Evolutionary conservation across 371 early-diverging fungal species (phyloP), one percentile per base, ranked within the genome.

Genomic region (Haplosporangium sp.): DNA sequence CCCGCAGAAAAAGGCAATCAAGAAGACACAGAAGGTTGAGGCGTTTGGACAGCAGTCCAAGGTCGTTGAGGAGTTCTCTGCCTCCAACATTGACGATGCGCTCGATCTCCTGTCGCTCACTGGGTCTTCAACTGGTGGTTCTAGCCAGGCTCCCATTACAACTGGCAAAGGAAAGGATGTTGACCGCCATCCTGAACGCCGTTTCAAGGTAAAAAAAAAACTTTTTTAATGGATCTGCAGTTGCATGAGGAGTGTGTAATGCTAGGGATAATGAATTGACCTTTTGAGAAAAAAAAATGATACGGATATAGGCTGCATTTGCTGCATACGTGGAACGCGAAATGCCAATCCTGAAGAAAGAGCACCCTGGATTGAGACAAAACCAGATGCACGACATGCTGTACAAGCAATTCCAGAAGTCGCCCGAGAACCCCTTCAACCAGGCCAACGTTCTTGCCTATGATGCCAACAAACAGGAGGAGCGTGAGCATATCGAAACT

Each of bases 381-480:
- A 89, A 83, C 55, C 95, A 95, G 74, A 81, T 91, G 70, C 90
- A 91, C 71, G 89, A 95, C 50, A 67, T 94, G 45, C 63, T 94
- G 12, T 92, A 85, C 81, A 94, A 95, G 84, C 86, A 87, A 38
- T 91, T 89, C 86, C 87, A 91, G 73, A 95, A 95, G 83, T 89
- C 94, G 4, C 93, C 93, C 12, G 93, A 95, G 36, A 95, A 95
- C 73, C 95, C 95, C 29, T 90, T 94, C 80, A 95, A 95, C 82
- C 94, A 95, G 85, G 82, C 83, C 21, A 87, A 87, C 51, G 67
- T 92, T 55, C n/a, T 88, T 21, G 81, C 86, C 20, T 91, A 92
- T 79, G 93, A 95, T 73, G 91, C 94, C 47, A 87, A 85, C 40
- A 83, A 81, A 59, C 84, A 87, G 2, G 90, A 93, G 13, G 82